These are phyloP conservation scores for Candida insectorum DNA, from an alignment of 805 yeast species.

Conservation along the genomic window DNA sequence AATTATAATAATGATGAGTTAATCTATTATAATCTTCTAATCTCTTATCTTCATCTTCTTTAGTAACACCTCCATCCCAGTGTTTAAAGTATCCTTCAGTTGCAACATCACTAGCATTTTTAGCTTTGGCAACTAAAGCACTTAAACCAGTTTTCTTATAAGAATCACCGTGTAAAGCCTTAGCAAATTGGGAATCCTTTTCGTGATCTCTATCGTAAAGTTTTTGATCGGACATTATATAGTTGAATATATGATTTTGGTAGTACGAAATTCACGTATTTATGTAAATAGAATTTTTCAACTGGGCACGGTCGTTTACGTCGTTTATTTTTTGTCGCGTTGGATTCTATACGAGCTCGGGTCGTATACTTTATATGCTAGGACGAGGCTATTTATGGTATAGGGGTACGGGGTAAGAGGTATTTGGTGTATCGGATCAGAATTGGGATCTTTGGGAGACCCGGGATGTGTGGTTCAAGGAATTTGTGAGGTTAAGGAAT, in stretches of 20 bases:
- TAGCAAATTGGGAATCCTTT: slow-evolving; percentile 70
- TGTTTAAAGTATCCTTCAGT: slow-evolving; percentile 89
- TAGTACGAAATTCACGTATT: no score
- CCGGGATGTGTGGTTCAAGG: no score
- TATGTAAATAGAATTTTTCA: no score
- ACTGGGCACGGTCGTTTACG: slow-evolving; percentile 8
- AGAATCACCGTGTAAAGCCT: slow-evolving; percentile 81
- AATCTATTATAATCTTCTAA: slow-evolving; percentile 82
- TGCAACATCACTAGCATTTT: slow-evolving; percentile 74
- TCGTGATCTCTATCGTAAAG: slow-evolving; percentile 50
- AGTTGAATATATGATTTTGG: slow-evolving; percentile 6
- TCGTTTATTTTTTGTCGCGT: slow-evolving; percentile 3
- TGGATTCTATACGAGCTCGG: slow-evolving; percentile 1
- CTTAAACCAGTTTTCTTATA: slow-evolving; percentile 65
- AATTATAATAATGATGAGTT: slow-evolving; percentile 93
- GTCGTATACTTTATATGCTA: background rate
- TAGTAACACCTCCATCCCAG: slow-evolving; percentile 89
- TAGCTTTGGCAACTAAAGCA: slow-evolving; percentile 76
- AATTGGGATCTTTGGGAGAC: no score
- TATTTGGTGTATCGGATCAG: no score
- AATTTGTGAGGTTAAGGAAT: no score
- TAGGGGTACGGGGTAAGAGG: no score
- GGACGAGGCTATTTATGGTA: no score
- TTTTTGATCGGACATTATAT: slow-evolving; percentile 7
- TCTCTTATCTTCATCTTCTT: slow-evolving; percentile 69